Evolutionary conservation across 352 stramenopile genomes (phyloP), one percentile per base, ranked within the genome.

Genomic region (Pilasporangium apinafurcum): DNA sequence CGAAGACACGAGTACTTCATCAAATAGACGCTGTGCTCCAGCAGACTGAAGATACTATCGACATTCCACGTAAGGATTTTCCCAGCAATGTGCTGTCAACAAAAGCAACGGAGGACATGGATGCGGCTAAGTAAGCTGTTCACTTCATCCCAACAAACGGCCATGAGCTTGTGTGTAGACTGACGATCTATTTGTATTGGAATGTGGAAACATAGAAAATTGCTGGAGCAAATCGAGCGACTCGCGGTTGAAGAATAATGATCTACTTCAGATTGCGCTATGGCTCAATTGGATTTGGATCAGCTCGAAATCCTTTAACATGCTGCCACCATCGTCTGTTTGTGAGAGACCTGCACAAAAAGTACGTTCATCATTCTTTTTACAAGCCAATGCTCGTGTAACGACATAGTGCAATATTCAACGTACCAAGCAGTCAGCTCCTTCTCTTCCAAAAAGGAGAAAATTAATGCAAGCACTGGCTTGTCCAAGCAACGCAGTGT

Each of bases 401-500:
- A 25, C 4, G 29, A 17, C 2, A 5, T 18, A 28, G 4, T 27
- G 42, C 21, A 30, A 10, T n/a, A n/a, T n/a, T n/a, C n/a, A 18
- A 56, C 32, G 48, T 40, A 82, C 69, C 66, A 79, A 40, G 64
- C 57, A 22, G 43, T 34, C 7, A 67, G 14, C 28, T 73, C 65
- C 10, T 48, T 60, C 2, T 66, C 44, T 2, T 44, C 45, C 17
- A 77, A 28, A 35, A 50, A 67, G 3, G 34, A 31, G 27, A 73
- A 40, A 10, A 79, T 63, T 21, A 20, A 43, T 50, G 62, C 38
- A 12, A 75, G 32, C 28, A 56, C 30, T 1, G 42, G 18, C 41
- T 59, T 54, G 24, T 79, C 69, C 37, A 82, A 36, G 16, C 63
- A 74, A 42, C 69, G 46, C 69, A 63, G 79, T 18, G 45, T 79